Base-by-base conservation (phyloP, 495 filamentous ascomycete species). In the Neurospora sp. region DNA sequence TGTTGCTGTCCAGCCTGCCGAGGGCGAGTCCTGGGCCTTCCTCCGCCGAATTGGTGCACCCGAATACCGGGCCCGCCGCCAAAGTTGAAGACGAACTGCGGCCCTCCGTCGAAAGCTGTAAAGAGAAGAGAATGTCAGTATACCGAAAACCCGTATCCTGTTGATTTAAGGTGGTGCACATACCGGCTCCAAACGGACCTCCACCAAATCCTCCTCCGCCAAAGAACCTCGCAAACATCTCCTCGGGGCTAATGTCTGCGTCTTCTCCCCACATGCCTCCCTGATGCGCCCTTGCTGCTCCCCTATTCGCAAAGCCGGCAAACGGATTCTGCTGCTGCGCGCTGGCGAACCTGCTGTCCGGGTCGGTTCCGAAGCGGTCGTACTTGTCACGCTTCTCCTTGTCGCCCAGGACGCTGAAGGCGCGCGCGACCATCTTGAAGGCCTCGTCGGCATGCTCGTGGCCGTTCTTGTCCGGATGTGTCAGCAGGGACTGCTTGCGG, bases 401-500 rank as follows among this genome's bases (percentile, higher is more conserved):
- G 82, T 99, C 96, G 69, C 93, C 96, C 66, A 99, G 88, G 54
- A 98, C 89, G 80, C 96, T 92, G 83, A 98, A 98, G 39, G 96
- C 96, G 73, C 93, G 89, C 71, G 93, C 91, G 4, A 99, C 93
- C 92, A 97, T 95, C 83, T 98, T 98, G 83, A 99, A 99, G 31
- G 96, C 96, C 83, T 99, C 96, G 82, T 97, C 96, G 72, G 96
- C 94, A 41, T 94, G 91, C 39, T 95, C 92, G 82, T 97, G 94
- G n/a, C 93, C 94, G 85, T 98, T 99, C 86, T 99, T 94, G 89
- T 97, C 95, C 75, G 96, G 96, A 83, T 99, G 96, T 76, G 96
- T 94, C 75, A 92, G 86, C 73, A 99, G 82, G 73, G 92, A 93
- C 75, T 93, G 88, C 80, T 97, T 98, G 78, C 92, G 89, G 84